Base-by-base conservation (phyloP, 345 rosid species). In the Moricandia arvensis region DNA sequence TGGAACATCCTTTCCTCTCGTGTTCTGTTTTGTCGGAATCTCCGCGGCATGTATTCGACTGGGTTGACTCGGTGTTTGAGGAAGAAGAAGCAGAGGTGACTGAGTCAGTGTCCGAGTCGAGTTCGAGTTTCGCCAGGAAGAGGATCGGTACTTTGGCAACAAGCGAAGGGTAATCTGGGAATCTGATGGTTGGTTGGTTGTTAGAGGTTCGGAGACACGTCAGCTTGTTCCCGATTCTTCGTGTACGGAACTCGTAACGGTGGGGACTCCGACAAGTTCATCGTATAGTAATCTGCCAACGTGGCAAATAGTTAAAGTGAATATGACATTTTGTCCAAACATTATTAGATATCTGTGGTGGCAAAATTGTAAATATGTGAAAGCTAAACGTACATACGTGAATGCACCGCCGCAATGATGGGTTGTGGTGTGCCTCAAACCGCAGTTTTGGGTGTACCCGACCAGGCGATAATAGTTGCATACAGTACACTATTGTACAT, bases 131-230 rank as follows among this genome's bases (percentile, higher is more conserved):
- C 37, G 11, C 10, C 59, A 49, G 63, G 51, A 31, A 12, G 5
- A 69, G 51, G 51, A 55, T 69, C 45, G 21, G 63, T 53, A 10
- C 8, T 34, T 57, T 69, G 7, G 73, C 73, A 1, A 6, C 1
- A 34, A 55, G 63, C 63, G 62, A 54, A 41, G 18, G 69, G 63
- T 33, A 13, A 21, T 71, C 1, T 71, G 75, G 75, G 68, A 71
- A 15, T 37, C 41, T 29, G 75, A 76, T 41, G 82, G 79, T 7
- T 79, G 82, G 82, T 26, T 51, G 55, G 63, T 37, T 57, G 81
- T 67, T 37, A 73, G 78, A 47, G 35, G 55, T 16, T 66, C 38
- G 16, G 68, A 24, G 68, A 47, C 59, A 66, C 59, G 41, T 66
- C 71, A 66, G 38, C 41, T 8, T 26, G 8, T 30, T 47, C 59